Percentiles rank a stretch among this genome's conserved stretches.
Conservation (phyloP, 495 filamentous ascomycete species). For the Baudoinia panamericana region DNA sequence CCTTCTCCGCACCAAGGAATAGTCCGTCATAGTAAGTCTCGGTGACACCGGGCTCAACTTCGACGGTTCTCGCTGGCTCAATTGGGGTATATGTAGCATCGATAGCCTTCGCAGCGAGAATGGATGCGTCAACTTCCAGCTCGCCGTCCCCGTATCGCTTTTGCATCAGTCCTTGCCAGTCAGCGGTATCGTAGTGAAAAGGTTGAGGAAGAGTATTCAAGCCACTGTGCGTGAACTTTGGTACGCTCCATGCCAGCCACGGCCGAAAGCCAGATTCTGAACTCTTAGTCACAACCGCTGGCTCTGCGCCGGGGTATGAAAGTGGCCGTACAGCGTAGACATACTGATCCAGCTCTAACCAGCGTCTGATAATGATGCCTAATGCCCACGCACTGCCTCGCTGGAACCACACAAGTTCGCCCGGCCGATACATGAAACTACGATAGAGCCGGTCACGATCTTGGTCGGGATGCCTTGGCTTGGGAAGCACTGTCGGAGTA, state of each 20-base stretch:
- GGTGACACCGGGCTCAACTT: constrained; percentile 26
- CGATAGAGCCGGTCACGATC: constrained; percentile 33
- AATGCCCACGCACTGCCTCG: constrained; percentile 44
- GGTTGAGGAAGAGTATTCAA: constrained; percentile 22
- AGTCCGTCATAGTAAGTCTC: constrained; percentile 42
- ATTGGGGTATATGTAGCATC: constrained; percentile 45
- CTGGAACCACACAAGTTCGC: constrained; percentile 49
- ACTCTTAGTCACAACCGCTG: constrained; percentile 28
- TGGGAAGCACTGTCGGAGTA: constrained; percentile 30
- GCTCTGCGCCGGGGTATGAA: constrained; percentile 35
- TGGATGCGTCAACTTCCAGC: constrained; percentile 46
- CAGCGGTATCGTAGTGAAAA: constrained; percentile 36
- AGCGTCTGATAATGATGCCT: constrained; percentile 34
- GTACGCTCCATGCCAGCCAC: constrained; percentile 52
- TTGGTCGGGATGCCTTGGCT: constrained; percentile 32
- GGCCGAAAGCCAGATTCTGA: constrained; percentile 36
- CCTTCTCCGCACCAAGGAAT: constrained; percentile 49
- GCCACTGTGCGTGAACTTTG: constrained; percentile 26
- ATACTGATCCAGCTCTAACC: constrained; percentile 20
- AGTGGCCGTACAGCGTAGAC: constrained; percentile 40
- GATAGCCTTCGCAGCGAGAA: constrained; percentile 45
- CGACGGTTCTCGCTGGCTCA: constrained; percentile 31
- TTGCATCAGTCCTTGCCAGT: constrained; percentile 37
- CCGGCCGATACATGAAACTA: constrained; percentile 41
- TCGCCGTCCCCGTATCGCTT: constrained; percentile 35